Conservation (phyloP, 495 filamentous ascomycete species). For the Penicillium alfredii region DNA sequence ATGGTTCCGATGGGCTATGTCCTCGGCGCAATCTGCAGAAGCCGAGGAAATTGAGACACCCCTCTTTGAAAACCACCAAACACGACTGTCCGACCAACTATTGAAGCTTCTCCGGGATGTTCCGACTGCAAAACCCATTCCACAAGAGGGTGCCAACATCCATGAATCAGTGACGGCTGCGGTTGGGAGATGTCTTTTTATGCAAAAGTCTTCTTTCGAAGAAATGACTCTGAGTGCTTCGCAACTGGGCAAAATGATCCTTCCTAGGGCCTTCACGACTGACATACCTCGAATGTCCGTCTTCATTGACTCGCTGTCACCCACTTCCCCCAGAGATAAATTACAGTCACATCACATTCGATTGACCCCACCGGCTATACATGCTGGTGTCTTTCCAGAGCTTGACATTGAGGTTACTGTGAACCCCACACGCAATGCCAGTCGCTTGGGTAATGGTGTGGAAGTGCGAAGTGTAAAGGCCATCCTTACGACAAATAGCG, state of each 20-base stretch:
- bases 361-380: constrained; percentile 25
- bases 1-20: constrained; percentile 40
- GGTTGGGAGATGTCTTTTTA: constrained; percentile 37
- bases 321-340: constrained; percentile 5
- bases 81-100: constrained; percentile 30
- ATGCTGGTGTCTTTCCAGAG: constrained; percentile 22
- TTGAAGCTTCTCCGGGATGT: constrained; percentile 28
- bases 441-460: constrained; percentile 5
- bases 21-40: constrained; percentile 14
- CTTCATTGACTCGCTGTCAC: constrained; percentile 24
- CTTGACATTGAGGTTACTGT: constrained; percentile 31
- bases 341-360: constrained; percentile 23
- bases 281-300: constrained; percentile 26
- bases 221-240: constrained; percentile 22
- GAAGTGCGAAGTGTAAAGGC: constrained; percentile 25
- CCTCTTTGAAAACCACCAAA: constrained; percentile 31
- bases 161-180: constrained; percentile 37
- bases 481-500: constrained; percentile 23
- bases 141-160: constrained; percentile 1
- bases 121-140: neutral
- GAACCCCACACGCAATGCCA: neutral
- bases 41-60: constrained; percentile 10
- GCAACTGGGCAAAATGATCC: constrained; percentile 27
- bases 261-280: constrained; percentile 28
- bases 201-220: constrained; percentile 19